Evolutionary conservation across 805 yeast genomes (phyloP), one percentile per base, ranked within the genome.

Genomic region (Lachancea waltii): DNA sequence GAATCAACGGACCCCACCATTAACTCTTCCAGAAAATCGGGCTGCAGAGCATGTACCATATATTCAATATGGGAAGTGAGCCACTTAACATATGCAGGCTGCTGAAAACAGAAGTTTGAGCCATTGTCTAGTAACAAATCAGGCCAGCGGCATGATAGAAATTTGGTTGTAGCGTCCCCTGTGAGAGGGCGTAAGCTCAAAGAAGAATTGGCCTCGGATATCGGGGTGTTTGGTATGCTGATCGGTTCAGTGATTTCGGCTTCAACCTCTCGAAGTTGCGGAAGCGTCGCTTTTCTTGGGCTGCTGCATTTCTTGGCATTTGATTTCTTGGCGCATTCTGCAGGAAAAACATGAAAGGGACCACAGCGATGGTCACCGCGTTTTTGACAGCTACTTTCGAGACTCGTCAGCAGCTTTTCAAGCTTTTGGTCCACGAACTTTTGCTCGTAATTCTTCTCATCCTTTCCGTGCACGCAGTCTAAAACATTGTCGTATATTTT

Each of bases 401-500:
- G 18, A 20, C 18, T 18, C 16, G 30, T 18, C 16, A 35, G 23
- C 22, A 34, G 29, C 14, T 11, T 19, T 10, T 25, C 30, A 3
- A 40, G 28, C 35, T 26, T 35, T 7, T 37, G 24, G 35, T 59
- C 53, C 13, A 59, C 56, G 13, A 25, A 33, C 17, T 44, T 47
- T 33, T 50, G 57, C 11, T 41, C 50, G 34, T 45, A 53, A 11
- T 44, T 41, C 23, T 45, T 35, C 15, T 30, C 26, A 3, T 33
- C 38, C 7, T 30, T 17, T 11, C 54, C 54, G 27, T 46, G 53
- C 3, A 56, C 55, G 22, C 56, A 49, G 9, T 32, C 38, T 7
- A 54, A 41, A 2, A 46, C 51, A 30, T 56, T 57, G 22, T 58
- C 49, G 40, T 59, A 59, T 11, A 55, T 49, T 40, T 50, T 52